These are phyloP conservation scores for Drosera spatulata DNA, from an alignment of 179 eudicot genomes.

Conservation along the genomic window DNA sequence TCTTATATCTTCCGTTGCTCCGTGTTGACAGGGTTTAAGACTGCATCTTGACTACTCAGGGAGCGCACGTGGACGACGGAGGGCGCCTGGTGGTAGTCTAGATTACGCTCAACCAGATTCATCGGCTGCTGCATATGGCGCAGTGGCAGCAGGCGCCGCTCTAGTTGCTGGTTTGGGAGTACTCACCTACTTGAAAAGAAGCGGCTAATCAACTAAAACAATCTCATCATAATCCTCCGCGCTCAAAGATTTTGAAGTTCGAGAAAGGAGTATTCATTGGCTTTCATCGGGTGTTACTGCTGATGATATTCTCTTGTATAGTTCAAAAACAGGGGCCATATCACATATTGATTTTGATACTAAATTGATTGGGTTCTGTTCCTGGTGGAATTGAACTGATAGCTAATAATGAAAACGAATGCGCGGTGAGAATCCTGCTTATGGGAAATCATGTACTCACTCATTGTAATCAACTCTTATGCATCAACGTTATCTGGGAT, in stretches of 20 bases:
- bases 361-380: too few species aligned
- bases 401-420: too few species aligned
- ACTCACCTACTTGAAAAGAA: conserved; percentile 49
- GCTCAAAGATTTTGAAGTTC: background rate
- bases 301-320: background rate
- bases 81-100: conserved; percentile 23
- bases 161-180: conserved; percentile 70
- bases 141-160: conserved; percentile 74
- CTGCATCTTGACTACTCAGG: conserved; percentile 65
- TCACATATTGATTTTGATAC: too few species aligned
- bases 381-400: too few species aligned
- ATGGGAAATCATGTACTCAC: too few species aligned
- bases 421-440: too few species aligned
- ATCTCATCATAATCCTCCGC: background rate
- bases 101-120: conserved; percentile 52
- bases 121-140: conserved; percentile 55
- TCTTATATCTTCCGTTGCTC: background rate
- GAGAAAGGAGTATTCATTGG: background rate
- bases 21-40: conserved; percentile 44
- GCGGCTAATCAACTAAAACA: conserved; percentile 15
- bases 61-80: conserved; percentile 18
- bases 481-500: too few species aligned
- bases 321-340: background rate
- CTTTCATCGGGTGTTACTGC: too few species aligned
- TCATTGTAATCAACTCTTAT: too few species aligned